Evolutionary conservation across 768 basidiomycete species (phyloP), one percentile per base, ranked within the genome.

Genomic region (Galerina sulciceps): DNA sequence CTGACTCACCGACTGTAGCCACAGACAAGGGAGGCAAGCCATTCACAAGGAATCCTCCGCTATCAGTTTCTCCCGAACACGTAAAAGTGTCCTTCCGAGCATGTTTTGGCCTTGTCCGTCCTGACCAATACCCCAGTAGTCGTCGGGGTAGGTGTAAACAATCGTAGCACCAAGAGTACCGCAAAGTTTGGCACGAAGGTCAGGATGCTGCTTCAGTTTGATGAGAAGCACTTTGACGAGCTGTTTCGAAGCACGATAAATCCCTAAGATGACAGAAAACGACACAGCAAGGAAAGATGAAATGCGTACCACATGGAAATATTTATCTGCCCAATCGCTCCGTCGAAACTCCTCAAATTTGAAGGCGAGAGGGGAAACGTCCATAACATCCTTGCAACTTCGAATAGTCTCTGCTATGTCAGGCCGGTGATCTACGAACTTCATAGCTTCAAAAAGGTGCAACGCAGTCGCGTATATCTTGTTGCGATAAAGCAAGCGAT

Each of bases 391-490:
- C 9, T 56, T 50, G 54, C 73, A 74, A 0, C 10, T 38, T n/a
- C 89, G 78, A 53, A 93, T 87, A 31, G 66, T 65, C 54, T 90
- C 85, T 10, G 85, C 85, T 14, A 89, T 62, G 0, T 82, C 80
- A 0, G 82, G 83, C 2, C 76, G 75, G 20, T 75, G 70, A 1
- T 78, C 76, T 36, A 84, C 65, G 69, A 85, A 93, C 69, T 89
- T 89, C 66, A 89, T 75, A 10, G 90, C 90, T 71, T 93, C 90
- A 53, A 85, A 81, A 15, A 93, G 77, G 62, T 93, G 91, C 63
- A 86, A 71, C 11, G 88, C 91, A 1, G 85, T 89, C 2, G 89
- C 88, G 63, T 87, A 94, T 43, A 72, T 69, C 51, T 75, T 75
- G 36, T 83, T 77, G 36, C 77, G 69, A 69, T 85, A 87, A 54